Base-by-base conservation (phyloP, 2,329 filamentous ascomycete species). In the Cladosporium sp. region DNA sequence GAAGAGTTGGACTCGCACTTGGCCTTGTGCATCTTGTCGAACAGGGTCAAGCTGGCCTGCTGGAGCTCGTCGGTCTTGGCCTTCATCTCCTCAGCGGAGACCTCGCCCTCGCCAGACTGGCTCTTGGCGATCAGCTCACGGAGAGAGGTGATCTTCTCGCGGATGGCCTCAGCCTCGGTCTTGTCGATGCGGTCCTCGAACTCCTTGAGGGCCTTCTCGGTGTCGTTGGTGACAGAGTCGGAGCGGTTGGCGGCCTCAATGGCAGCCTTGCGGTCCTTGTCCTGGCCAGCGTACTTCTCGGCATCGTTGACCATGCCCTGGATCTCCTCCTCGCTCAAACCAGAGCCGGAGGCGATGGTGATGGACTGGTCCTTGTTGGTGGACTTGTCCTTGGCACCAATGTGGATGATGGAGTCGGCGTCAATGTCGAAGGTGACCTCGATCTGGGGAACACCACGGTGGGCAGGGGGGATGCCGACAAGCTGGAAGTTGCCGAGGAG, bases 21-120 rank as follows among this genome's bases (percentile, higher is more conserved):
- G 73, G 94, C 92, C 87, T 96, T 96, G 91, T 99, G 94, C 92
- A 99, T 97, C 91, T 98, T 97, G 85, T 98, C 95, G 81, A 99
- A 98, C 76, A 98, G 89, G 83, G 91, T 96, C 83, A 99, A 85
- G 82, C 91, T 94, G 73, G 94, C 92, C 79, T 91, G 91, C 85
- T 98, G 95, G 78, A 99, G 91, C 82, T 97, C 94, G 72, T 98
- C 95, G 75, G 92, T 96, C 92, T 97, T 97, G 84, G 92, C 88
- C 91, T 98, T 98, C 82, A 99, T 90, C 82, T 98, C 91, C 71
- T 91, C 91, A 60, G 93, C 91, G 67, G 92, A 96, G 76, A 91
- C 88, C 69, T 84, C 88, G 76, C 89, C 89, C 85, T 99, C 95
- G 70, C 94, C 94, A 75, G 92, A 88, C 85, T 97, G 94, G 86